These are phyloP conservation scores for Kernera saxatilis DNA, from an alignment of 345 rosid species.

Conservation along the genomic window DNA sequence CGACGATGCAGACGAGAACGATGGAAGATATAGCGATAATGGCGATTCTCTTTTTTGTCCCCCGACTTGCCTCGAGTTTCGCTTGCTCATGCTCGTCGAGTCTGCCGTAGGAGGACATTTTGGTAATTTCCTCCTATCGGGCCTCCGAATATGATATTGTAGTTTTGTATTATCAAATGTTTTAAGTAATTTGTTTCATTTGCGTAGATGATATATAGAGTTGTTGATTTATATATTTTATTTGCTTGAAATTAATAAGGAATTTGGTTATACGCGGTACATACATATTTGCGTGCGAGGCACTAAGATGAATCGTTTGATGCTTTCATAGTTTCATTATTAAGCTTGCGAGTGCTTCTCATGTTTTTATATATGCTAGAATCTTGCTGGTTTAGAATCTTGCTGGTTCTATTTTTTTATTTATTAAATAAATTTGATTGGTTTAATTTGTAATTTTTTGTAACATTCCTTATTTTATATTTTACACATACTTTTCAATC, in stretches of 20 bases:
- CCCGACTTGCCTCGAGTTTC: constrained; percentile 41
- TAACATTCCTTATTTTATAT: background rate
- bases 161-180: background rate
- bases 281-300: constrained; percentile 22
- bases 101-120: constrained; percentile 53
- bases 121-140: background rate
- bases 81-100: constrained; percentile 50
- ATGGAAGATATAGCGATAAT: constrained; percentile 49
- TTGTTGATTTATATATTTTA: background rate
- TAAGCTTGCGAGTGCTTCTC: constrained; percentile 26
- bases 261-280: constrained; percentile 17
- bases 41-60: constrained; percentile 33
- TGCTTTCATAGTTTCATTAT: background rate
- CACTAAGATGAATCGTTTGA: constrained; percentile 18
- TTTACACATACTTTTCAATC: background rate
- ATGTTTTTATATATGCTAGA: constrained; percentile 15
- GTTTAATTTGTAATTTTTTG: background rate
- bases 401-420: background rate
- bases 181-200: background rate
- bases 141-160: background rate
- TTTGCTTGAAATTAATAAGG: background rate
- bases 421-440: too few species aligned
- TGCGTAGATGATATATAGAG: background rate
- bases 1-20: constrained; percentile 40
- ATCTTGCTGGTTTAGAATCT: constrained; percentile 15